phyloP scores from a whole-genome alignment of 2,329 filamentous ascomycete species.

The Hymenoscyphus infarciens region DNA sequence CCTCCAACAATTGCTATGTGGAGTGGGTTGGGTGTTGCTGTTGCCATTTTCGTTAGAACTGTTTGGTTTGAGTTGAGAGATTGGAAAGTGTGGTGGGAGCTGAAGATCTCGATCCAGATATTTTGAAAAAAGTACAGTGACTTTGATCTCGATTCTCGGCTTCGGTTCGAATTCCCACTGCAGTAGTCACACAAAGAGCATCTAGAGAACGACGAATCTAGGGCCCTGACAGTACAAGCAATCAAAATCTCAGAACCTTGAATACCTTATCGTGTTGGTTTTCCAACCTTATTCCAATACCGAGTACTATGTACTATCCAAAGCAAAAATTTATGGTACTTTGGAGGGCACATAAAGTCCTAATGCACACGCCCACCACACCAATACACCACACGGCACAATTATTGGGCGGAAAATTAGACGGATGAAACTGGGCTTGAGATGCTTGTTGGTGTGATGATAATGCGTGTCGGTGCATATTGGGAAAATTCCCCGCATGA shows the following conservation, averaged over 20 bases:
- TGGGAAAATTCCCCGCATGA: not conserved
- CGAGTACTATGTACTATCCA: too few species aligned
- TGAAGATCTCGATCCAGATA: not conserved
- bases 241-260: not conserved
- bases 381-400: too few species aligned
- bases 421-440: too few species aligned
- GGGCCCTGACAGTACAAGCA: not conserved
- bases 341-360: too few species aligned
- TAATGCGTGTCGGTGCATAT: not conserved
- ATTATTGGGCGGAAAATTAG: too few species aligned
- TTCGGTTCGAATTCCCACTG: not conserved
- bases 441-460: not conserved
- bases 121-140: not conserved
- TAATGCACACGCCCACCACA: too few species aligned
- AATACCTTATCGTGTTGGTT: conserved; percentile 1
- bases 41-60: not conserved
- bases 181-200: not conserved
- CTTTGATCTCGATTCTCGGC: not conserved
- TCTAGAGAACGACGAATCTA: not conserved
- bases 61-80: not conserved
- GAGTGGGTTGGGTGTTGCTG: not conserved
- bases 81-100: not conserved
- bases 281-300: not conserved
- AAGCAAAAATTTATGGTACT: too few species aligned
- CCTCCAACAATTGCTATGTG: conserved; percentile 10